phyloP scores from a whole-genome alignment of 2,329 filamentous ascomycete species.

The Teratosphaeria epicoccoides region DNA sequence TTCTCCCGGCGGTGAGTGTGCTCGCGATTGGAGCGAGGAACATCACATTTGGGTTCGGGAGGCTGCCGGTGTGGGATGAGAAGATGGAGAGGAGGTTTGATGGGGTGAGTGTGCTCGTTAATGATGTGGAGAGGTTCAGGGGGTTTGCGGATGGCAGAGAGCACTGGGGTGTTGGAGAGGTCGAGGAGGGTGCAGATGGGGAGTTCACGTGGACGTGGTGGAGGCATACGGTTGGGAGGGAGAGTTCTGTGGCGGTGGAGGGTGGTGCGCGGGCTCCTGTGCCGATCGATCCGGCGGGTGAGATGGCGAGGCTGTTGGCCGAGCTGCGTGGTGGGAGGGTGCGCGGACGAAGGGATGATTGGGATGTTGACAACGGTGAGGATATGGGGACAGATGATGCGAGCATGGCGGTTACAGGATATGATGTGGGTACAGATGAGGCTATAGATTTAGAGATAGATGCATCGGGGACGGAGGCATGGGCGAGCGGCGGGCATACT shows the following conservation, averaged over 20 bases:
- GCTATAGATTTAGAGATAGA: neutral
- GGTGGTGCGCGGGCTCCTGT: neutral
- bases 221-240: constrained; percentile 14
- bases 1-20: constrained; percentile 44
- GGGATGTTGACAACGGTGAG: constrained; percentile 2
- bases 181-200: constrained; percentile 6
- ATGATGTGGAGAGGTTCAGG: constrained; percentile 74
- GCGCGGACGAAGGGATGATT: neutral
- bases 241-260: neutral
- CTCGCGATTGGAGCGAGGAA: constrained; percentile 41
- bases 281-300: neutral
- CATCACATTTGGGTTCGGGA: constrained; percentile 53
- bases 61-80: constrained; percentile 24
- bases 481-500: constrained; percentile 2
- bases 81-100: constrained; percentile 45
- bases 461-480: neutral
- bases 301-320: neutral
- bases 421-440: neutral
- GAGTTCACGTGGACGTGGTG: constrained; percentile 27
- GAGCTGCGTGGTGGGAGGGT: neutral
- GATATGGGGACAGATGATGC: constrained; percentile 28
- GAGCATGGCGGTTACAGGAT: constrained; percentile 12
- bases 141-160: constrained; percentile 52
- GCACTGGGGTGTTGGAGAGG: constrained; percentile 28
- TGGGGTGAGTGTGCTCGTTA: constrained; percentile 69